Conservation (phyloP, 176 grass and related monocot species). For the Raddia guianensis region DNA sequence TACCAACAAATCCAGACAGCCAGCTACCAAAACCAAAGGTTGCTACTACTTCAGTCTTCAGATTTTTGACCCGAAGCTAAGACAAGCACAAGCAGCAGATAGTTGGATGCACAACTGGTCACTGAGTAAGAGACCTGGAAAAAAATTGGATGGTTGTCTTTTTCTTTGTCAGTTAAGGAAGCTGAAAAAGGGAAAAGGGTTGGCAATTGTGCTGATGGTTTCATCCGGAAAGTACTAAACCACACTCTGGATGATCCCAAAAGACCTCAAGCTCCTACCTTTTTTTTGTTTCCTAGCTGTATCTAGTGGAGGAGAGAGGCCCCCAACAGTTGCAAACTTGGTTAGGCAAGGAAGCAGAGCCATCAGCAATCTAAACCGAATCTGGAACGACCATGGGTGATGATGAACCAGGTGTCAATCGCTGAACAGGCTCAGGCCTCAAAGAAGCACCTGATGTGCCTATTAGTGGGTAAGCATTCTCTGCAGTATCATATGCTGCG, state of each 20-base stretch:
- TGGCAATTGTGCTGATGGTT: neutral
- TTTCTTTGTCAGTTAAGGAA: neutral
- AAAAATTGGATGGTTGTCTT: no score
- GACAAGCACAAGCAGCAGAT: neutral
- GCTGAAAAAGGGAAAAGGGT: neutral
- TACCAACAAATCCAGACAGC: neutral
- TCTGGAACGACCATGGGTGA: neutral
- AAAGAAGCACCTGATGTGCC: neutral
- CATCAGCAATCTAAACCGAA: slow-evolving; percentile 8
- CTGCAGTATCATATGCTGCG: neutral
- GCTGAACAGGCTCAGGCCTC: neutral
- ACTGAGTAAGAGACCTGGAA: neutral
- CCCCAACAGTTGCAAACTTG: neutral
- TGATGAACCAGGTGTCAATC: slow-evolving; percentile 18
- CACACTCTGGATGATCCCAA: neutral
- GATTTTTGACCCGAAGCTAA: no score
- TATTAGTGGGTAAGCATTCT: slow-evolving; percentile 26
- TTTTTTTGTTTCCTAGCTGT: neutral
- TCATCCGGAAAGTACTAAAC: neutral
- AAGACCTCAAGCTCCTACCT: neutral
- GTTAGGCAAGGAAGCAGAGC: neutral
- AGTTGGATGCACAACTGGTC: slow-evolving; percentile 27
- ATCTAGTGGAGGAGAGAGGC: slow-evolving; percentile 3
- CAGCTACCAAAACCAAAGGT: neutral
- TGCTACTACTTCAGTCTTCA: neutral